These are phyloP conservation scores for Claviceps cyperi DNA, from an alignment of 2,329 filamentous ascomycete species.

Conservation along the genomic window DNA sequence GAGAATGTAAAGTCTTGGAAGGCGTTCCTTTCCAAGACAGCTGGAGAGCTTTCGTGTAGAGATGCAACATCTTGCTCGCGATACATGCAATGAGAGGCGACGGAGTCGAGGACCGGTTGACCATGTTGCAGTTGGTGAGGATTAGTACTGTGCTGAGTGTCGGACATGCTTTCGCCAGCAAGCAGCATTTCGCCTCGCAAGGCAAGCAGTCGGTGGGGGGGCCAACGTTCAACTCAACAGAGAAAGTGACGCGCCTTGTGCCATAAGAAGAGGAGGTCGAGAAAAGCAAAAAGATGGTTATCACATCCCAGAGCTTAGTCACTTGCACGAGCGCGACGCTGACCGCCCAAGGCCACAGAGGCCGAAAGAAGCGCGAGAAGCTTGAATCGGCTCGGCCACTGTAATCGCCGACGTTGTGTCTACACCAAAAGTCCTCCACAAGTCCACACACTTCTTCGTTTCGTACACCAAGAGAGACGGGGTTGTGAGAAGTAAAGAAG, in stretches of 20 bases:
- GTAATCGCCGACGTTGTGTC: background rate
- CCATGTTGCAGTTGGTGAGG: conserved; percentile 17
- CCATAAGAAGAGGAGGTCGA: background rate
- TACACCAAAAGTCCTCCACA: background rate
- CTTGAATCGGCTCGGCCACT: background rate
- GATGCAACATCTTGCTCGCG: conserved; percentile 9
- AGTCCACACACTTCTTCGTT: background rate
- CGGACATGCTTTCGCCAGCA: conserved; percentile 14
- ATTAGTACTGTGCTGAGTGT: conserved; percentile 15
- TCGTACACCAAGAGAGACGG: background rate
- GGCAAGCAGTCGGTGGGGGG: background rate
- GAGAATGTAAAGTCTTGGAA: conserved; percentile 40
- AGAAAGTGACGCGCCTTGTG: background rate
- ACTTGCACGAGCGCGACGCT: background rate
- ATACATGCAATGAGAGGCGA: conserved; percentile 12
- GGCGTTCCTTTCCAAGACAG: conserved; percentile 30
- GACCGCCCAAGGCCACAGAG: background rate
- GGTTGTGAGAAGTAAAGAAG: background rate
- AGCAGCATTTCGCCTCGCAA: background rate
- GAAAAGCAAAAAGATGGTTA: background rate
- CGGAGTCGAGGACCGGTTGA: conserved; percentile 13
- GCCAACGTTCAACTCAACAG: background rate
- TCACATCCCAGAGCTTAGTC: background rate
- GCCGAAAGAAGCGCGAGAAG: background rate
- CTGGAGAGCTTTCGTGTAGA: conserved; percentile 10